A percentile compares a stretch with the other conserved stretches of the same genome.
These are phyloP conservation scores for Candolleomyces eurysporus DNA, from an alignment of 768 basidiomycete species.

Conservation along the genomic window DNA sequence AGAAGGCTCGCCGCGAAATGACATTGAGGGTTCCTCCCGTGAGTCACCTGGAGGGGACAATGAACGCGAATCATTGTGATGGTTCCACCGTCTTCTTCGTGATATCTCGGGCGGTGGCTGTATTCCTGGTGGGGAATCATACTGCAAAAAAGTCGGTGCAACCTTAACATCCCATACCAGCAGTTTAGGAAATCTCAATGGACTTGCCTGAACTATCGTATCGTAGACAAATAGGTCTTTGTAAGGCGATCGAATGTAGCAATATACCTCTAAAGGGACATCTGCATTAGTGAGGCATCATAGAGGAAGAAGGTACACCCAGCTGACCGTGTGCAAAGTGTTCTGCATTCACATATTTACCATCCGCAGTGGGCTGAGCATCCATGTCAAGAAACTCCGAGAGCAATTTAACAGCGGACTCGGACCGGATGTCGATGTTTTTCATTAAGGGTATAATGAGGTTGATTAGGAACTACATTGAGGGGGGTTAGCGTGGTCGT, in stretches of 20 bases:
- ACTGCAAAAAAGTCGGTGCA: conserved; percentile 37
- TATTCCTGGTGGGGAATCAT: conserved; percentile 49
- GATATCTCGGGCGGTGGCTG: conserved; percentile 34
- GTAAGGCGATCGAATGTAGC: conserved; percentile 85
- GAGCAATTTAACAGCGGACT: conserved; percentile 79
- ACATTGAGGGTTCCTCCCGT: not conserved
- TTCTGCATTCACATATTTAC: conserved; percentile 71
- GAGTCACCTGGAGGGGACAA: conserved; percentile 12
- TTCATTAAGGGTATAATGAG: conserved; percentile 91
- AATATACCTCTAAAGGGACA: conserved; percentile 69
- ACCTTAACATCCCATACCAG: not conserved
- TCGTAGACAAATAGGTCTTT: conserved; percentile 84
- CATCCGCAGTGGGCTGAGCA: conserved; percentile 51
- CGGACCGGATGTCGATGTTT: conserved; percentile 87
- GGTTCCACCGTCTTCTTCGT: conserved; percentile 25
- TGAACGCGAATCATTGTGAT: conserved; percentile 22
- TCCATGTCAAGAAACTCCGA: conserved; percentile 89
- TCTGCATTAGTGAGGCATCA: not conserved
- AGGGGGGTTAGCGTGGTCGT: conserved; percentile 15
- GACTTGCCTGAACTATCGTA: conserved; percentile 68
- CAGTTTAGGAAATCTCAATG: conserved; percentile 6
- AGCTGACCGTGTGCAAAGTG: conserved; percentile 91
- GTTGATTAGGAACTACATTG: conserved; percentile 75
- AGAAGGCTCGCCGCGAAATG: not conserved
- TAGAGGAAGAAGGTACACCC: conserved; percentile 1